These are phyloP conservation scores for Aspergillus caelatus DNA, from an alignment of 2,329 filamentous ascomycete genomes.

Conservation along the genomic window DNA sequence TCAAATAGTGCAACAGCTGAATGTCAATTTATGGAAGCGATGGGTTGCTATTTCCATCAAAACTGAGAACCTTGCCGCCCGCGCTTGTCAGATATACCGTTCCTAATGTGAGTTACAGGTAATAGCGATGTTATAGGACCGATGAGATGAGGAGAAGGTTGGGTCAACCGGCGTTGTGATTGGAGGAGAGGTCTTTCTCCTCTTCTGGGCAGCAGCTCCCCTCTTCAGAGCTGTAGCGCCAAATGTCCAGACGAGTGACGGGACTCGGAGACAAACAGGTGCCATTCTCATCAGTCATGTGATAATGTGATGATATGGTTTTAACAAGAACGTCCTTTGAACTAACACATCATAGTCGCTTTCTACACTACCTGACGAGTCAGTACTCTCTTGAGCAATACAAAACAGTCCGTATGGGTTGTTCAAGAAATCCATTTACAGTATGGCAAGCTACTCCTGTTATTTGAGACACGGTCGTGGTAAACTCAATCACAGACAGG, in stretches of 20 bases:
- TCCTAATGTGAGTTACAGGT: neutral
- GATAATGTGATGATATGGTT: neutral
- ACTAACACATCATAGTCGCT: neutral
- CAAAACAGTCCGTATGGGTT: neutral
- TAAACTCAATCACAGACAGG: neutral
- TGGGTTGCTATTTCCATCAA: neutral
- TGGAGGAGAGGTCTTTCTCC: slow-evolving; percentile 4
- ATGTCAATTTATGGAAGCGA: neutral
- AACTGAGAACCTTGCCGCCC: neutral
- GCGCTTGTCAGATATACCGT: neutral
- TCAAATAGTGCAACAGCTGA: neutral
- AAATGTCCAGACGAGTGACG: neutral
- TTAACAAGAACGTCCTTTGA: neutral
- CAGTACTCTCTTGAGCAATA: neutral
- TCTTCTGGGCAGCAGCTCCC: neutral
- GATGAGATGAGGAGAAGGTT: neutral
- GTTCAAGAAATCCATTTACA: neutral
- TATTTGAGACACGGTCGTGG: neutral
- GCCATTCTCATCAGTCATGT: neutral
- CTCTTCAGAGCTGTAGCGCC: neutral
- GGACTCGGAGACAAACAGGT: neutral
- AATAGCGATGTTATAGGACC: neutral
- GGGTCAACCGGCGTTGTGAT: slow-evolving; percentile 1
- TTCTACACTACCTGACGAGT: neutral
- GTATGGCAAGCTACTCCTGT: neutral